These are phyloP conservation scores for Hanseniaspora taiwanica DNA, from an alignment of 805 yeast genomes.

Conservation along the genomic window DNA sequence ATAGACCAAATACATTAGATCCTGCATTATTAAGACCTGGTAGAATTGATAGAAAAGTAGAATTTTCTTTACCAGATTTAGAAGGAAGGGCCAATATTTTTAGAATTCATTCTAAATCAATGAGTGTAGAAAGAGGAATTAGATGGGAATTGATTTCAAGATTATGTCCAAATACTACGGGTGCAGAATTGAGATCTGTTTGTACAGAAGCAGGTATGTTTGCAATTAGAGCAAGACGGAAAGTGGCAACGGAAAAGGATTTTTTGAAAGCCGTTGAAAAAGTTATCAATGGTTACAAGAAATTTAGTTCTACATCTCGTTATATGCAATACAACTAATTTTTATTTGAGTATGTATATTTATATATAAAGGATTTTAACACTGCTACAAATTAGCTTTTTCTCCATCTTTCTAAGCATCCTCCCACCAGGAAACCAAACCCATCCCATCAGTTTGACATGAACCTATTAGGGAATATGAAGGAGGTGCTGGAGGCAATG, in stretches of 20 bases:
- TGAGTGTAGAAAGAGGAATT: constrained; percentile 95
- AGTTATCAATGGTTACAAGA: constrained; percentile 96
- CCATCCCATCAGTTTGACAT: constrained; percentile 95
- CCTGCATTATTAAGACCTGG: constrained; percentile 98
- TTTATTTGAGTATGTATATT: not conserved
- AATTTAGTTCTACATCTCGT: constrained; percentile 92
- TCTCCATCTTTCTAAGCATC: not conserved
- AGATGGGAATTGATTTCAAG: constrained; percentile 98
- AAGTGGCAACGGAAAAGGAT: constrained; percentile 96
- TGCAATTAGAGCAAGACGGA: constrained; percentile 95
- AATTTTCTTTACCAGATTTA: constrained; percentile 87
- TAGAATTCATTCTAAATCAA: constrained; percentile 92
- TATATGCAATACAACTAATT: constrained; percentile 91
- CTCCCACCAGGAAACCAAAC: constrained; percentile 95
- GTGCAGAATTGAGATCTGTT: constrained; percentile 96
- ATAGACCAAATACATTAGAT: constrained; percentile 94
- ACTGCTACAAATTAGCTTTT: no score
- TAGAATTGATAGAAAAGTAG: constrained; percentile 96
- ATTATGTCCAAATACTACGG: constrained; percentile 95
- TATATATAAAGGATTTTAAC: not conserved
- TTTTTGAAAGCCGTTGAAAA: constrained; percentile 95
- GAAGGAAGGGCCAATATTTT: constrained; percentile 97
- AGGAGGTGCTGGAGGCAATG: constrained; percentile 36
- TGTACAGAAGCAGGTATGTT: constrained; percentile 99
- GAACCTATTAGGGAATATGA: constrained; percentile 81